These are phyloP conservation scores for Leccinum uliginosum DNA, from an alignment of 768 basidiomycete genomes.

Conservation along the genomic window DNA sequence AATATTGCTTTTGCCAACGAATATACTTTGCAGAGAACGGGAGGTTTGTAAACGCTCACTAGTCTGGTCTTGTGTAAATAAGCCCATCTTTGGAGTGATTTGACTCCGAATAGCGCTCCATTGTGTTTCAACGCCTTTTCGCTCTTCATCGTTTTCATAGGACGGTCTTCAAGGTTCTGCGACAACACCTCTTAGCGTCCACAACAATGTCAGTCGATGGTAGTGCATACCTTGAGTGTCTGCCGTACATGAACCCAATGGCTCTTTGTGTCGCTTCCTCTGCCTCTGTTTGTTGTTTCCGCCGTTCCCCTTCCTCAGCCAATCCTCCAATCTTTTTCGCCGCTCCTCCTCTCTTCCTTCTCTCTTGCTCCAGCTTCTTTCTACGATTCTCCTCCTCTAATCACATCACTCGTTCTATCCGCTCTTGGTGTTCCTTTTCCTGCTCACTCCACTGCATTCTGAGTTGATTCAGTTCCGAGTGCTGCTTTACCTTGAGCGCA, in stretches of 20 bases:
- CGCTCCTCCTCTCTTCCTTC: slow-evolving; percentile 45
- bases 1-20: slow-evolving; percentile 87
- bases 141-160: slow-evolving; percentile 61
- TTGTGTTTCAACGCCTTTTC: slow-evolving; percentile 45
- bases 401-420: slow-evolving; percentile 61
- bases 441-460: slow-evolving; percentile 43
- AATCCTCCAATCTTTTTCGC: slow-evolving; percentile 46
- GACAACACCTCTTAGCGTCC: slow-evolving; percentile 18
- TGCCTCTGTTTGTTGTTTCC: slow-evolving; percentile 31
- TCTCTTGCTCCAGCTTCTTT: slow-evolving; percentile 52
- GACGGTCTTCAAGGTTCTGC: slow-evolving; percentile 60
- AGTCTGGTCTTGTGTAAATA: slow-evolving; percentile 72
- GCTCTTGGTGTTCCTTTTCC: slow-evolving; percentile 44
- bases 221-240: slow-evolving; percentile 45
- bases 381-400: slow-evolving; percentile 58
- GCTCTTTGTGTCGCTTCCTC: slow-evolving; percentile 29
- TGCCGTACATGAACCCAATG: slow-evolving; percentile 53
- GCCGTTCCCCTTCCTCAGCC: slow-evolving; percentile 43
- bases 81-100: slow-evolving; percentile 85
- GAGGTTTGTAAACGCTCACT: slow-evolving; percentile 39
- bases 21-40: slow-evolving; percentile 22
- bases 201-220: slow-evolving; percentile 14
- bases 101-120: slow-evolving; percentile 70
- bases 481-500: slow-evolving; percentile 39
- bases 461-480: slow-evolving; percentile 43